Conservation (phyloP, 2,329 filamentous ascomycete genomes). For the Penicillium fuscoglaucum region DNA sequence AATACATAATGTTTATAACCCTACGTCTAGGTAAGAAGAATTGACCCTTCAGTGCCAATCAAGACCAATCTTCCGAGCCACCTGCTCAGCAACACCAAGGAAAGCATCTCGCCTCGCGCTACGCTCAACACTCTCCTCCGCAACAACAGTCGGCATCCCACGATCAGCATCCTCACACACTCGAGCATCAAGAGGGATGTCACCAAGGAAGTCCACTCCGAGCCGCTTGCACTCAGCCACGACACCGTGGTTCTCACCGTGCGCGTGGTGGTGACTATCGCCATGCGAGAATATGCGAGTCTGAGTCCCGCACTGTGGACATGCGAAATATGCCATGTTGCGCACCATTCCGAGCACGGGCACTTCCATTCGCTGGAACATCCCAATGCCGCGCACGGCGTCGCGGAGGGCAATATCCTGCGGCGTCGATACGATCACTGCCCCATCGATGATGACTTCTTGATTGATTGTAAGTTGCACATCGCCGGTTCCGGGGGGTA, state of each 20-base stretch:
- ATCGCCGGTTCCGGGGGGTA: conserved; percentile 93
- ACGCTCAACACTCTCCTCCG: conserved; percentile 63
- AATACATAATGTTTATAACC: background rate
- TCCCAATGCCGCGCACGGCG: conserved; percentile 84
- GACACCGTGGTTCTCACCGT: conserved; percentile 59
- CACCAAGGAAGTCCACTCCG: conserved; percentile 76
- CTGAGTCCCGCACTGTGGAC: conserved; percentile 72
- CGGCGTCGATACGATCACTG: conserved; percentile 84
- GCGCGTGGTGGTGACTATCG: conserved; percentile 25
- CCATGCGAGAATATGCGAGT: conserved; percentile 70
- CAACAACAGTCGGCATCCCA: conserved; percentile 86
- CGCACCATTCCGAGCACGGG: conserved; percentile 81
- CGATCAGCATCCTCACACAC: conserved; percentile 86
- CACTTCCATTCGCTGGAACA: conserved; percentile 84
- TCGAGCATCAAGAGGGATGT: conserved; percentile 81
- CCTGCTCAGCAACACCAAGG: conserved; percentile 63
- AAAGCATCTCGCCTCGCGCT: conserved; percentile 74
- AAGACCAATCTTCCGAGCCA: conserved; percentile 48
- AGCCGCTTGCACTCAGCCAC: conserved; percentile 68
- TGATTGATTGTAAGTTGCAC: conserved; percentile 97
- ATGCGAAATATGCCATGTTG: conserved; percentile 86
- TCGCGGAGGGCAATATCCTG: conserved; percentile 92
- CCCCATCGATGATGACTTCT: conserved; percentile 83
- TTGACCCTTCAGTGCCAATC: conserved; percentile 33
- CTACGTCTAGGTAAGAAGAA: background rate